Evolutionary conservation across 148 eudicot species (phyloP).

Genomic region (Heliamphora exappendiculata): DNA sequence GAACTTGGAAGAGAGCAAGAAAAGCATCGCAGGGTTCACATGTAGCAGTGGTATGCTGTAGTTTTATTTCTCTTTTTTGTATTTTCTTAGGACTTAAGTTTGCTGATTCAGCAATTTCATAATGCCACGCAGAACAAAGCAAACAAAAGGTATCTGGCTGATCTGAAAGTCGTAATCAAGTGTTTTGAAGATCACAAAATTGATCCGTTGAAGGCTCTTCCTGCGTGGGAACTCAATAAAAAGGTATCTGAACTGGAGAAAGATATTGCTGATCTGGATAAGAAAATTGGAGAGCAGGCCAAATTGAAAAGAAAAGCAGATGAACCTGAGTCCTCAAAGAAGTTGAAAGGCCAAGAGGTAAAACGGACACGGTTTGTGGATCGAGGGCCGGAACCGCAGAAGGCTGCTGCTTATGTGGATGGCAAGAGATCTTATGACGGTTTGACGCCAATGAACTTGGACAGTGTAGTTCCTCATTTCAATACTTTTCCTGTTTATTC

Average conservation of each 20-base stretch:
- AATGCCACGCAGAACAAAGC: slow-evolving; percentile 26
- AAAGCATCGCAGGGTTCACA: slow-evolving; percentile 17
- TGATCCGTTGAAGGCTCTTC: slow-evolving; percentile 26
- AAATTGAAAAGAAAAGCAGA: slow-evolving; percentile 23
- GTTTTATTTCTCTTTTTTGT: background rate
- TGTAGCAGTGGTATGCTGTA: slow-evolving; percentile 21
- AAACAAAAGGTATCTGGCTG: slow-evolving; percentile 26
- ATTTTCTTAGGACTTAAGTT: background rate
- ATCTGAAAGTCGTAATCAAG: slow-evolving; percentile 26
- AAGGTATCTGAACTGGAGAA: slow-evolving; percentile 24
- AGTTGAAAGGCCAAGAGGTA: slow-evolving; percentile 21
- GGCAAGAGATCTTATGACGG: background rate
- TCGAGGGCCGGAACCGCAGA: slow-evolving; percentile 13
- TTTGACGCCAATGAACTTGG: background rate
- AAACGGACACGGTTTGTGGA: slow-evolving; percentile 21
- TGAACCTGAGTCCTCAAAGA: slow-evolving; percentile 21
- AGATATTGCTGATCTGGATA: slow-evolving; percentile 24
- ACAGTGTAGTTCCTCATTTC: background rate
- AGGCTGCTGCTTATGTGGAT: slow-evolving; percentile 10
- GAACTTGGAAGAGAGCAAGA: slow-evolving; percentile 18
- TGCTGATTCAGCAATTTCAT: background rate
- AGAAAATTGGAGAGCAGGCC: slow-evolving; percentile 18
- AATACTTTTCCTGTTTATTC: slow-evolving; percentile 13
- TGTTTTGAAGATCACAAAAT: slow-evolving; percentile 32
- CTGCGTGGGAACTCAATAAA: slow-evolving; percentile 22